Evolutionary conservation across 805 yeast genomes (phyloP), one percentile per base, ranked within the genome.

Genomic region (Babjeviella inositovora): DNA sequence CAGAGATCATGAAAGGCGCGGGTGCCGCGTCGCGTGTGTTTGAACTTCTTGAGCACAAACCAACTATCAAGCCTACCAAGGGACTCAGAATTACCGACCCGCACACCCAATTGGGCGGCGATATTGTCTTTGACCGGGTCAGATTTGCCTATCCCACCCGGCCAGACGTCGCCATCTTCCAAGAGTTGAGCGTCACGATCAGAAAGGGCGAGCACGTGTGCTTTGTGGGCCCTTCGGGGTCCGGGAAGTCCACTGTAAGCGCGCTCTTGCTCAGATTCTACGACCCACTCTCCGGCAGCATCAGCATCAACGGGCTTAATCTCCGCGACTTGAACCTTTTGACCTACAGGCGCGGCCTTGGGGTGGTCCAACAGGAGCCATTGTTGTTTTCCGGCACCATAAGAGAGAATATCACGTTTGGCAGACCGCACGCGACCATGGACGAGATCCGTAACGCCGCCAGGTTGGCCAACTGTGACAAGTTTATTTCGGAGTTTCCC

Each of bases 221-320:
- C 42, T 70, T 87, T 28, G 96, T 85, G 10, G 97, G 97, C 2
- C 95, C 94, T n/a, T 75, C 92, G 16, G 97, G 97, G 2, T 79
- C 93, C 30, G 97, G 97, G 13, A 87, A 87, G 44, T 80, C 93
- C 10, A 85, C 96, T 0, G 67, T 87, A 3, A 62, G 85, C 5
- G 80, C 85, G 24, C 50, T 87, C 24, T 49, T 87, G 21, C 48
- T 85, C 34, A 57, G 97, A 28, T 80, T 79, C 41, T 87, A 87
- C 46, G 94, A 84, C 37, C 85, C 92, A 2, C 41, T 43, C 8
- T 29, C 43, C 0, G 97, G 97, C 13, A 35, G 46, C 6, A 68
- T 87, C 16, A 34, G 50, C 4, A 57, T 85, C 11, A 84, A 84
- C 30, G 69, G 67, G 8, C 62, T 67, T 25, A 57, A 74, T 30